These are phyloP conservation scores for Saccharomycopsis fodiens DNA, from an alignment of 805 yeast genomes.

Conservation along the genomic window DNA sequence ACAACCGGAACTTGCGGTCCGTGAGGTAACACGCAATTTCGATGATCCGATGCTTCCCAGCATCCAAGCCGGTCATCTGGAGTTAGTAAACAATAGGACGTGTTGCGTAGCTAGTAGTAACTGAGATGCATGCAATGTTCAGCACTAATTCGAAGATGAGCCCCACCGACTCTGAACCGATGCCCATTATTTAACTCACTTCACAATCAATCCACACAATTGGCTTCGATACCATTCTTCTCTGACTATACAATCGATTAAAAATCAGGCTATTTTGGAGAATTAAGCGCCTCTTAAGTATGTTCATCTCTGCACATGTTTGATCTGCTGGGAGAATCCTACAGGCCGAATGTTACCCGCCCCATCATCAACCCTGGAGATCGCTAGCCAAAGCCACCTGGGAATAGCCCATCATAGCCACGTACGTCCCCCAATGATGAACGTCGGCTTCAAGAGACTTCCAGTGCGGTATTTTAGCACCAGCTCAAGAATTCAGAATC, in stretches of 20 bases:
- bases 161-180: no score
- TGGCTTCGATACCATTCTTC: conserved; percentile 23
- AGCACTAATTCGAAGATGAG: no score
- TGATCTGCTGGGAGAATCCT: no score
- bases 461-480: background rate
- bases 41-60: conserved; percentile 72
- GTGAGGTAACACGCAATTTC: conserved; percentile 90
- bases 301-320: no score
- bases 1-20: conserved; percentile 65
- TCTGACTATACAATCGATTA: background rate
- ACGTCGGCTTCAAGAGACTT: background rate
- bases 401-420: no score
- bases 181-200: conserved; percentile 22
- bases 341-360: no score
- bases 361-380: background rate
- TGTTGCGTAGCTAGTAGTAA: no score
- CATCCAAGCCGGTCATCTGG: conserved; percentile 86
- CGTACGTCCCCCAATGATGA: no score
- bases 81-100: background rate
- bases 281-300: no score
- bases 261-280: background rate
- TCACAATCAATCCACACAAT: conserved; percentile 97
- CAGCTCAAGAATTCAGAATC: background rate
- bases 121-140: no score
- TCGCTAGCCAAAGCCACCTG: background rate